These are phyloP conservation scores for Aristolochia fimbriata DNA, from an alignment of 164 flowering plant species.

Conservation along the genomic window DNA sequence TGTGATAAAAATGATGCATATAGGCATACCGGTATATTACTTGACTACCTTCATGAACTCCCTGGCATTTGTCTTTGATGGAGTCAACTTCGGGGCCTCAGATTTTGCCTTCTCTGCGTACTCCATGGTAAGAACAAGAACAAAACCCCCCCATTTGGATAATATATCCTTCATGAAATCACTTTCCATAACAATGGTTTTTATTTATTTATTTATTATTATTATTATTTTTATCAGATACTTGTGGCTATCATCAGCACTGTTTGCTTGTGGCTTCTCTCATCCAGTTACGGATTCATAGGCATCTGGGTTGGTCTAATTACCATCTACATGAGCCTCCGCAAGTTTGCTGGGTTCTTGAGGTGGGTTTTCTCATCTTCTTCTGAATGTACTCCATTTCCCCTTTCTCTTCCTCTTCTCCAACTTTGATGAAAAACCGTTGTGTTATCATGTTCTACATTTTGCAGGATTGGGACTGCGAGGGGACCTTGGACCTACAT, in stretches of 20 bases:
- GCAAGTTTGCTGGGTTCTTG: too few relatives aligned
- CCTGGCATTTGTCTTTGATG: conserved; percentile 84
- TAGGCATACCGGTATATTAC: conserved; percentile 63
- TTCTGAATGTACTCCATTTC: conserved; percentile 66
- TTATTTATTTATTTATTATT: too few relatives aligned
- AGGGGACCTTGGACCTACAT: conserved; percentile 46
- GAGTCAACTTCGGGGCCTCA: conserved; percentile 85
- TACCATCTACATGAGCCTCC: too few relatives aligned
- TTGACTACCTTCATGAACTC: conserved; percentile 22
- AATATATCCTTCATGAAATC: neutral
- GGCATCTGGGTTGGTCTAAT: too few relatives aligned
- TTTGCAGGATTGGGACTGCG: conserved; percentile 41
- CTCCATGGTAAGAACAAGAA: conserved; percentile 54
- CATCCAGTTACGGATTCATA: conserved; percentile 32
- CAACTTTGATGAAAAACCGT: neutral
- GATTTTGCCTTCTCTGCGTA: conserved; percentile 74
- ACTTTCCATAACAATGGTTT: neutral
- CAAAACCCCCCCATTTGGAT: neutral
- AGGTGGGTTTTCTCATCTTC: too few relatives aligned
- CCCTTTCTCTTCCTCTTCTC: conserved; percentile 49
- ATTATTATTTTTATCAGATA: conserved; percentile 35
- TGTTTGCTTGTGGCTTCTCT: conserved; percentile 40
- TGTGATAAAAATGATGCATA: too few relatives aligned
- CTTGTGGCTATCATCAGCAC: conserved; percentile 70
- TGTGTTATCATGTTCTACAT: neutral